These are phyloP conservation scores for Phlyctochytrium arcticum DNA, from an alignment of 192 early-diverging fungal genomes.

Conservation along the genomic window DNA sequence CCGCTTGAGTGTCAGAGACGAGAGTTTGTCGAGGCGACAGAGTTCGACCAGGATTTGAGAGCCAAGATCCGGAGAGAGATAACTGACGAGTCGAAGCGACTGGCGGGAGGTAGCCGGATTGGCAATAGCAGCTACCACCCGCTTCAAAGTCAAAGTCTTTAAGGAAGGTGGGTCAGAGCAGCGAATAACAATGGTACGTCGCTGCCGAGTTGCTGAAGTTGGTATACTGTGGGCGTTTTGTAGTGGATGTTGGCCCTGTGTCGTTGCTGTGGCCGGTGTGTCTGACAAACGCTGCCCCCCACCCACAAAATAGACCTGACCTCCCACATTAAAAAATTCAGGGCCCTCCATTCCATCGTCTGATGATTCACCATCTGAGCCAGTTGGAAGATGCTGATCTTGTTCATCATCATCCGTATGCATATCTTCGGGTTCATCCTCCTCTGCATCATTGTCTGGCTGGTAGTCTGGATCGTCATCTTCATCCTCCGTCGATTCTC, in stretches of 20 bases:
- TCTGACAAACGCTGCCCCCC: background rate
- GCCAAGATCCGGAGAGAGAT: background rate
- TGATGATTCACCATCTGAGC: no score
- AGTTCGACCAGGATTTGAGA: background rate
- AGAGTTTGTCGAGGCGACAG: background rate
- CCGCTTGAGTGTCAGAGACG: background rate
- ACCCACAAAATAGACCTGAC: background rate
- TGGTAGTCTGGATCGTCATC: background rate
- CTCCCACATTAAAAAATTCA: no score
- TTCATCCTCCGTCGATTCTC: background rate
- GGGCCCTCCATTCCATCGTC: no score
- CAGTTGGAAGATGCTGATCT: no score
- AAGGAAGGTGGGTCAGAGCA: background rate
- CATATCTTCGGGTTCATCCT: no score
- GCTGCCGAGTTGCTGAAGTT: background rate
- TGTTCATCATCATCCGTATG: no score
- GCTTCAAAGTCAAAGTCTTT: background rate
- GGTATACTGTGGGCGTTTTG: background rate
- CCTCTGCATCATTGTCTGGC: background rate
- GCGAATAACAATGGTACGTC: no score
- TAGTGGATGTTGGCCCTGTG: background rate
- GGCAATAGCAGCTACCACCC: background rate
- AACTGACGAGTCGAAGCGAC: background rate
- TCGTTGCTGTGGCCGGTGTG: background rate
- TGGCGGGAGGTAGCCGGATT: background rate